Evolutionary conservation across 2,329 filamentous ascomycete species (phyloP), one percentile per base, ranked within the genome.

Genomic region (Aspergillus eucalypticola): DNA sequence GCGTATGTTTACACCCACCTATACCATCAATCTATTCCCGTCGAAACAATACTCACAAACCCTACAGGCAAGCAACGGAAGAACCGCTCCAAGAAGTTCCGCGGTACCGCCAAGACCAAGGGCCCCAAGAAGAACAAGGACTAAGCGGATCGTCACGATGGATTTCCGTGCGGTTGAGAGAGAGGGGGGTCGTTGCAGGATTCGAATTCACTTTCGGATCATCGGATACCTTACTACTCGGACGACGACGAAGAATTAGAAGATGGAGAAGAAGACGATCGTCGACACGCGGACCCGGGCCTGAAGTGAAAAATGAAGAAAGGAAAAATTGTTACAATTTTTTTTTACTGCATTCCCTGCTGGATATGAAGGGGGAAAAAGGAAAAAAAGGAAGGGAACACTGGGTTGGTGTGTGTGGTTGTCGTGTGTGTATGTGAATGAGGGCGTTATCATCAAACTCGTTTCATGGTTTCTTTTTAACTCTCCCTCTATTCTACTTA

Each of bases 61-160:
- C 61, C 61, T 73, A 85, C 83, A 98, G 94, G 94, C 90, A 99
- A 99, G 88, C 95, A 98, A 86, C 91, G 95, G 86, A 99, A 99
- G 92, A 99, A 99, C 91, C 89, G 94, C 82, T 88, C 91, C 84
- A 98, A 99, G 92, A 95, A 94, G 80, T 90, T 97, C 82, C 91
- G 95, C 75, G 95, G 95, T 81, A 96, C 92, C 76, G 94, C 92
- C 78, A 99, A 99, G 92, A 88, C 89, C 86, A 97, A 97, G 91
- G 92, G 92, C 81, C 89, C 89, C 79, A 95, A 96, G 88, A 96
- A 97, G 90, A 91, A 82, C 82, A 85, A 82, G 83, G 88, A 90
- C 87, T 92, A 91, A 84, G 82, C 80, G 71, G 66, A 65, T 71
- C 66, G 60, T 59, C 60, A 60, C 62, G 64, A 65, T 67, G 66